Evolutionary conservation across 1,139 yeast genomes (phyloP).

Genomic region (Kazachstania sp.): DNA sequence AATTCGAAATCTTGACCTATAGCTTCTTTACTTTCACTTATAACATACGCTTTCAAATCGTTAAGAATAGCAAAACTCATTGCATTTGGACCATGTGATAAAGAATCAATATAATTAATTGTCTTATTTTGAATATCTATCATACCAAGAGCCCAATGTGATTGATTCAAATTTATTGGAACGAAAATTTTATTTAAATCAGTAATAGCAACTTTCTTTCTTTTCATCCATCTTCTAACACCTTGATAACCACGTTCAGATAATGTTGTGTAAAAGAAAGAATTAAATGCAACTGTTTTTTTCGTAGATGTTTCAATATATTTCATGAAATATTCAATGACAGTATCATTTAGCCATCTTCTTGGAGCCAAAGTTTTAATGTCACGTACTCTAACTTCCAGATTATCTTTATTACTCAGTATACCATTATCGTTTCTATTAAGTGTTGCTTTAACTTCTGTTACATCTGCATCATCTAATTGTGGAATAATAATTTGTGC

Average conservation of each 20-base stretch:
- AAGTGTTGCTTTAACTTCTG: slow-evolving; percentile 37
- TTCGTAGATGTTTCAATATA: slow-evolving; percentile 36
- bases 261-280: slow-evolving; percentile 76
- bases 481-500: slow-evolving; percentile 18
- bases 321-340: slow-evolving; percentile 74
- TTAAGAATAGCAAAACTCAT: slow-evolving; percentile 51
- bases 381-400: slow-evolving; percentile 62
- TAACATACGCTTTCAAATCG: slow-evolving; percentile 51
- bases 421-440: slow-evolving; percentile 29
- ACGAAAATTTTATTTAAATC: slow-evolving; percentile 58
- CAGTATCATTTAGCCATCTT: slow-evolving; percentile 83
- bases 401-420: slow-evolving; percentile 37
- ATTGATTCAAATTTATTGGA: slow-evolving; percentile 73
- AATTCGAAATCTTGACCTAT: slow-evolving; percentile 34
- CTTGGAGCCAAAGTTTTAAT: slow-evolving; percentile 61
- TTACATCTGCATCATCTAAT: slow-evolving; percentile 31
- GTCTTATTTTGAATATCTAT: slow-evolving; percentile 53
- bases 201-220: slow-evolving; percentile 64
- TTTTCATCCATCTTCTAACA: slow-evolving; percentile 83
- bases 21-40: slow-evolving; percentile 41
- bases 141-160: slow-evolving; percentile 91
- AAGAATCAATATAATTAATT: slow-evolving; percentile 71
- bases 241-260: slow-evolving; percentile 67
- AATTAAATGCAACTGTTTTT: slow-evolving; percentile 63
- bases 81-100: slow-evolving; percentile 39